Evolutionary conservation across 495 filamentous ascomycete genomes (phyloP).

Genomic region (Jackrogersella minutella): DNA sequence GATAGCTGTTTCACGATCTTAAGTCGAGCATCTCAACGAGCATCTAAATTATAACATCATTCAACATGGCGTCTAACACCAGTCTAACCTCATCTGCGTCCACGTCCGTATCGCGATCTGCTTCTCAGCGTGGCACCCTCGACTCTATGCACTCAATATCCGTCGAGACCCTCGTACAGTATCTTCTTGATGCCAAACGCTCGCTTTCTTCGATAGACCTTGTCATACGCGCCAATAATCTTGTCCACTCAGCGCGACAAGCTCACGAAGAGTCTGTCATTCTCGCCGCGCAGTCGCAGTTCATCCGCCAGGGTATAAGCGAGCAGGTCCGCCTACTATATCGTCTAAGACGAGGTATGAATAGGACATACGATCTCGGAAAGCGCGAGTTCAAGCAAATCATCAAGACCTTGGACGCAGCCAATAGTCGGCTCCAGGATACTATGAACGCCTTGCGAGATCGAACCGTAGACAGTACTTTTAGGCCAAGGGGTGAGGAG

Average conservation of each 20-base stretch:
- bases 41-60: conserved; percentile 6
- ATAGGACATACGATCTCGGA: conserved; percentile 57
- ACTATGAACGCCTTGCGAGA: conserved; percentile 75
- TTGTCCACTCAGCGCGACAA: conserved; percentile 77
- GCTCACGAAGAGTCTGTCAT: conserved; percentile 83
- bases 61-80: conserved; percentile 36
- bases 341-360: conserved; percentile 68
- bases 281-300: conserved; percentile 77
- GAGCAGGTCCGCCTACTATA: conserved; percentile 75
- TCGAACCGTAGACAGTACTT: conserved; percentile 76
- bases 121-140: conserved; percentile 29
- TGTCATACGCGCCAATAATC: conserved; percentile 86
- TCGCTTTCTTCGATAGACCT: conserved; percentile 86
- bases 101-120: conserved; percentile 26
- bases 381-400: conserved; percentile 63
- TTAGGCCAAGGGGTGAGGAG: conserved; percentile 72
- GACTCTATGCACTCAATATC: conserved; percentile 46
- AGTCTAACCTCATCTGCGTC: conserved; percentile 39
- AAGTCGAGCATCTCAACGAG: background rate
- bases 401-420: conserved; percentile 74
- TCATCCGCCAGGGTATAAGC: conserved; percentile 74
- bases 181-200: conserved; percentile 88
- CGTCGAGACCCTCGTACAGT: conserved; percentile 77
- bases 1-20: conserved; percentile 16
- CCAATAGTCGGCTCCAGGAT: conserved; percentile 72